Evolutionary conservation across 495 filamentous ascomycete genomes (phyloP).

Genomic region (Aspergillus biplanus): DNA sequence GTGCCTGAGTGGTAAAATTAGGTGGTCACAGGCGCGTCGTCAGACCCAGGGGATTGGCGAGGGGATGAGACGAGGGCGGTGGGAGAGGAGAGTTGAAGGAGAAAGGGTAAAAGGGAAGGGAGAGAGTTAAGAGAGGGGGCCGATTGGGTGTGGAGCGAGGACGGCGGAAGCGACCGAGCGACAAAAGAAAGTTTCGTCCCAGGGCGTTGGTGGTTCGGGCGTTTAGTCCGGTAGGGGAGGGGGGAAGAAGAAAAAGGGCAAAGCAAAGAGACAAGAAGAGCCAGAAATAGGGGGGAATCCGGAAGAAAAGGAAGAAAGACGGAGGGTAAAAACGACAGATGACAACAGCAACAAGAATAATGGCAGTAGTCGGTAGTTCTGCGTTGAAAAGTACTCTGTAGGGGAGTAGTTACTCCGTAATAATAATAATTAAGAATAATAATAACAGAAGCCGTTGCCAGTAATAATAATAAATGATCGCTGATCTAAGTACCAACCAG

Average conservation of each 20-base stretch:
- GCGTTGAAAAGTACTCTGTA: neutral
- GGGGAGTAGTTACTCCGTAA: neutral
- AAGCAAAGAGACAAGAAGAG: constrained; percentile 9
- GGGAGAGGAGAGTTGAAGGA: constrained; percentile 24
- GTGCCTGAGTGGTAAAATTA: constrained; percentile 29
- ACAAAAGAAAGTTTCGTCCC: constrained; percentile 29
- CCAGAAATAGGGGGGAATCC: constrained; percentile 27
- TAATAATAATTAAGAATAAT: constrained; percentile 1
- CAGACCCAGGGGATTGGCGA: constrained; percentile 28
- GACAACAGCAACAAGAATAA: constrained; percentile 11
- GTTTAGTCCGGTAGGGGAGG: constrained; percentile 16
- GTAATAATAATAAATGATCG: neutral
- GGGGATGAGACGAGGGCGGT: constrained; percentile 27
- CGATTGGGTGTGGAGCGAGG: constrained; percentile 33
- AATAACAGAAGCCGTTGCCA: neutral
- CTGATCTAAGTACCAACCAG: neutral
- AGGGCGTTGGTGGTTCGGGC: constrained; percentile 24
- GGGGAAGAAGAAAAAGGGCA: constrained; percentile 2
- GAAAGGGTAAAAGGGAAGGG: constrained; percentile 27
- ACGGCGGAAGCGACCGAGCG: constrained; percentile 34
- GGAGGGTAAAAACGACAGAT: constrained; percentile 18
- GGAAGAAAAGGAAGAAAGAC: constrained; percentile 15
- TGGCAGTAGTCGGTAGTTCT: neutral
- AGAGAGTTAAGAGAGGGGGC: constrained; percentile 27
- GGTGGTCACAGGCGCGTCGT: constrained; percentile 27